phyloP scores from a whole-genome alignment of 345 rosid genomes.

The Murraya koenigii region DNA sequence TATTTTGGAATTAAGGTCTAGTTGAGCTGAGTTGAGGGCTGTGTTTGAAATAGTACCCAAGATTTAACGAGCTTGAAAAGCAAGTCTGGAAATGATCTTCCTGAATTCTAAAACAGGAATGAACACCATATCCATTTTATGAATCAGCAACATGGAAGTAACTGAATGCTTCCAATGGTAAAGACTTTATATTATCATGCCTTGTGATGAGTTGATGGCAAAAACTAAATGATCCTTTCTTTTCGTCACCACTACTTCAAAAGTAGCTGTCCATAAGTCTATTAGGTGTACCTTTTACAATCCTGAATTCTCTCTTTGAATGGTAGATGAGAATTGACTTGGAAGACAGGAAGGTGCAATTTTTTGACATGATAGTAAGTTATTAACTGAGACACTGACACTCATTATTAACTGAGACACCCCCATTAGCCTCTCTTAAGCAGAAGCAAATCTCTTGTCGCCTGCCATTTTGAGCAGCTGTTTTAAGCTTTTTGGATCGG shows the following conservation, averaged over 20 bases:
- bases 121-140: neutral
- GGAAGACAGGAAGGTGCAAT: conserved; percentile 13
- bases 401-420: neutral
- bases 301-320: conserved; percentile 20
- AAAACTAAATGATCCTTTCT: too few species aligned
- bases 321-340: conserved; percentile 31
- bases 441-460: neutral
- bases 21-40: neutral
- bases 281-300: neutral
- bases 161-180: too few species aligned
- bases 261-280: neutral
- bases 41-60: neutral
- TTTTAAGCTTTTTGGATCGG: neutral
- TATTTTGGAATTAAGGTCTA: neutral
- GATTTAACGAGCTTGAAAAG: neutral
- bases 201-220: too few species aligned
- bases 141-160: too few species aligned
- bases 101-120: neutral
- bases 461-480: neutral
- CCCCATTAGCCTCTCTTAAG: neutral
- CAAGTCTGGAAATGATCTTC: neutral
- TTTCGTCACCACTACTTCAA: too few species aligned
- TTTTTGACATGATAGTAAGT: neutral
- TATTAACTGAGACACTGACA: neutral
- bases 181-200: too few species aligned